Conservation (phyloP, 2,329 filamentous ascomycete species). For the Cladophialophora bantiana region DNA sequence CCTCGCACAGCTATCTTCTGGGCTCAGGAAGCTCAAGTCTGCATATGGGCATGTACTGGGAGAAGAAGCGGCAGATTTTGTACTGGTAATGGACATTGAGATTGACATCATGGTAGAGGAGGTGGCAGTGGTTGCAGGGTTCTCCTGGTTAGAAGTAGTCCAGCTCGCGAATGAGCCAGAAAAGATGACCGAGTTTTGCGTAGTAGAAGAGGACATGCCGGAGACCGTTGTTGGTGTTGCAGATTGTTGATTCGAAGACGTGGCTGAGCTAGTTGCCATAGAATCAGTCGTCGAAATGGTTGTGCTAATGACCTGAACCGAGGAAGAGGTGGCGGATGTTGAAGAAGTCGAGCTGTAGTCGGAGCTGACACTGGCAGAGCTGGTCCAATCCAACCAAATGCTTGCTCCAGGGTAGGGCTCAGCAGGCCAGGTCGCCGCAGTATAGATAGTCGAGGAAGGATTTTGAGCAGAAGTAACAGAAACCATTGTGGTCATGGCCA, state of each 20-base stretch:
- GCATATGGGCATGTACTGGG: slow-evolving; percentile 11
- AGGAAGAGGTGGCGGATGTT: background rate
- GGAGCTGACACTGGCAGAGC: slow-evolving; percentile 2
- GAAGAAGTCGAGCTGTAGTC: slow-evolving; percentile 4
- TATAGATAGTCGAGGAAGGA: background rate
- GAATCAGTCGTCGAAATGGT: slow-evolving; percentile 9
- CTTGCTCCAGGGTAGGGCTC: slow-evolving; percentile 21
- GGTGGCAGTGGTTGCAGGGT: background rate
- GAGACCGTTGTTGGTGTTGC: slow-evolving; percentile 8
- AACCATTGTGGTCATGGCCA: slow-evolving; percentile 28
- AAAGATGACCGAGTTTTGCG: background rate
- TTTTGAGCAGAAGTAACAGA: slow-evolving; percentile 23
- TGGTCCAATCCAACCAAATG: slow-evolving; percentile 33
- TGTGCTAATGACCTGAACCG: slow-evolving; percentile 6
- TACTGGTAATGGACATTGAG: background rate
- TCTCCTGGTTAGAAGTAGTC: slow-evolving; percentile 6
- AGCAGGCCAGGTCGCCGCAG: slow-evolving; percentile 8
- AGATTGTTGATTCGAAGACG: background rate
- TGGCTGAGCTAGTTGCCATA: slow-evolving; percentile 9
- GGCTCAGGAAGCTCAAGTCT: slow-evolving; percentile 4
- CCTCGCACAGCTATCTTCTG: slow-evolving; percentile 15
- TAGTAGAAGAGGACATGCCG: slow-evolving; percentile 11
- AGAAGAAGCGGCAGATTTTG: slow-evolving; percentile 9
- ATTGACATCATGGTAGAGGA: slow-evolving; percentile 9
- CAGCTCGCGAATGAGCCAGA: background rate